phyloP scores from a whole-genome alignment of 225 moss, liverwort and hornwort genomes.

The Pseudisothecium myosuroides region DNA sequence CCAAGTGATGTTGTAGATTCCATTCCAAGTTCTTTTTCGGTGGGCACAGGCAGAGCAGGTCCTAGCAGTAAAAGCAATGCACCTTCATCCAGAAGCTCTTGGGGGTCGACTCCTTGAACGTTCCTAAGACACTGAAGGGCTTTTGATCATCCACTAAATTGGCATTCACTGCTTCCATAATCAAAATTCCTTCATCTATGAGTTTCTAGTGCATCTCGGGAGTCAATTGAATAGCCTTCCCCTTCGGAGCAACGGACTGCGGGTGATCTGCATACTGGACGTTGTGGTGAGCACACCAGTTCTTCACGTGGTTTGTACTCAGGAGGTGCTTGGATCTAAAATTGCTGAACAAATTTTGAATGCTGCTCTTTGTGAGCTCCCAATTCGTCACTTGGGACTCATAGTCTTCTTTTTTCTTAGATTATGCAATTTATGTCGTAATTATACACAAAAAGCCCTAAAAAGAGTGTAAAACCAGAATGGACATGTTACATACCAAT shows the following conservation, averaged over 20 bases:
- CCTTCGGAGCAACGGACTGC: neutral
- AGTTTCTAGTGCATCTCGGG: neutral
- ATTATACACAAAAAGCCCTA: too few relatives aligned
- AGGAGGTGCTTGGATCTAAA: too few relatives aligned
- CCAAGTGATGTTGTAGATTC: neutral
- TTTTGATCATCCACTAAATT: rapidly evolving
- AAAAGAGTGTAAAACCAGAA: too few relatives aligned
- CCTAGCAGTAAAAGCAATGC: neutral
- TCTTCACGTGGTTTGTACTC: too few relatives aligned
- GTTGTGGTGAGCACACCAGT: too few relatives aligned
- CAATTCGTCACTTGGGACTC: too few relatives aligned
- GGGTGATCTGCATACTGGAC: neutral
- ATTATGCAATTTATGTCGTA: too few relatives aligned
- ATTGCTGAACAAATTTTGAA: too few relatives aligned
- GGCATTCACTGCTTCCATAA: neutral
- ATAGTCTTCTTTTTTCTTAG: too few relatives aligned
- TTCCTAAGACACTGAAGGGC: neutral
- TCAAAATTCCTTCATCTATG: neutral
- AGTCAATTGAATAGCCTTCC: neutral
- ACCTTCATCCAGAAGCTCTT: neutral
- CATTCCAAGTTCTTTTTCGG: neutral
- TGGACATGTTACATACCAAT: too few relatives aligned
- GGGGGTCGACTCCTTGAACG: neutral
- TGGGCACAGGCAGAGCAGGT: neutral
- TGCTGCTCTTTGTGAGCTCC: too few relatives aligned